Conservation (phyloP, 202 grass and related monocot species). For the Panicum virgatum region DNA sequence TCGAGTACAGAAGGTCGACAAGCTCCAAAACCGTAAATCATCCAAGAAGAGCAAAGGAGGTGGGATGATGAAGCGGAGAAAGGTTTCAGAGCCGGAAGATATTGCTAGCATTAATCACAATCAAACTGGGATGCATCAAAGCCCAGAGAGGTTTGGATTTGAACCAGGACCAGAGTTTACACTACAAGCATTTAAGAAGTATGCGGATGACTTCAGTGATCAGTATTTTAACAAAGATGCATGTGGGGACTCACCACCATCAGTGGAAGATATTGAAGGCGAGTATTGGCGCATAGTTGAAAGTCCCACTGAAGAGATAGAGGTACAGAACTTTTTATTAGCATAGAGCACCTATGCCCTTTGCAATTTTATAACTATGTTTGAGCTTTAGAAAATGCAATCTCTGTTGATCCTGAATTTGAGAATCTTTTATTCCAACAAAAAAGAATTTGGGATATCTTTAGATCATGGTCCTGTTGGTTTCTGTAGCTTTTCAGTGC, state of each 20-base stretch:
- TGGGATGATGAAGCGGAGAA: slow-evolving; percentile 68
- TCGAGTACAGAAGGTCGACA: slow-evolving; percentile 79
- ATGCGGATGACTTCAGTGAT: slow-evolving; percentile 75
- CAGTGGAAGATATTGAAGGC: slow-evolving; percentile 87
- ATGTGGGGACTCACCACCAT: slow-evolving; percentile 49
- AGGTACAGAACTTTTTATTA: slow-evolving; percentile 51
- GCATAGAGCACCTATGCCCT: not conserved
- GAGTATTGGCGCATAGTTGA: slow-evolving; percentile 99
- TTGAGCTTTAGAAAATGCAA: slow-evolving; percentile 10
- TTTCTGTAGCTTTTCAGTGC: slow-evolving; percentile 7
- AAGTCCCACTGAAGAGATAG: slow-evolving; percentile 83
- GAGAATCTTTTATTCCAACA: not conserved
- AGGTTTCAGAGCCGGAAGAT: slow-evolving; percentile 54
- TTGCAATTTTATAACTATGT: slow-evolving; percentile 1
- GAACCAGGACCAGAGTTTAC: slow-evolving; percentile 88
- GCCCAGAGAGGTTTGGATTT: slow-evolving; percentile 85
- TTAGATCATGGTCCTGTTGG: not conserved
- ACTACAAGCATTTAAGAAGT: slow-evolving; percentile 74
- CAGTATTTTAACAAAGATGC: slow-evolving; percentile 64
- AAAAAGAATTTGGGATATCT: not conserved
- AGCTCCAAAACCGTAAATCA: slow-evolving; percentile 89
- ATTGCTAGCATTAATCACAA: slow-evolving; percentile 1
- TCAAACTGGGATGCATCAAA: slow-evolving; percentile 44
- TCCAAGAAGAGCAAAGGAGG: slow-evolving; percentile 57
- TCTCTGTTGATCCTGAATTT: slow-evolving; percentile 8